Base-by-base conservation (phyloP, 768 basidiomycete genomes). In the Epithele typhae region DNA sequence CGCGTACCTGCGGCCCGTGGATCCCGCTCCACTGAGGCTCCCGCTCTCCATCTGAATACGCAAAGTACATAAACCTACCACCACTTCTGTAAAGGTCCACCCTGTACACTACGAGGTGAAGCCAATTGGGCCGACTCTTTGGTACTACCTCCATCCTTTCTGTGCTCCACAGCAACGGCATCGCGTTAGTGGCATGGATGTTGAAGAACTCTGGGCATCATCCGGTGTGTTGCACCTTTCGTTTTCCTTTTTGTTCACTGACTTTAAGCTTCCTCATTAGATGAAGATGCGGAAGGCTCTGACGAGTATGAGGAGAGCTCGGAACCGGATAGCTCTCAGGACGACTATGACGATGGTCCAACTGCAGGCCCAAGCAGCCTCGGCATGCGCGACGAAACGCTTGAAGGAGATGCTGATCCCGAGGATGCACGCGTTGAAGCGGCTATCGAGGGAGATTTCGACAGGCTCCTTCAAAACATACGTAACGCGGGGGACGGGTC, bases 391-490 rank as follows among this genome's bases (percentile, higher is more conserved):
- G 11, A 8, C 10, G 5, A 21, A 15, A 39, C 25, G 10, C 9
- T 17, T 3, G 4, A 22, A 5, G 37, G 19, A n/a, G 45, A 43
- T 5, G 48, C 33, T 9, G 43, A 45, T 2, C 46, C 45, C 14
- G 56, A 51, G 2, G 52, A 52, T 12, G 25, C 46, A 5, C 44
- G 44, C 8, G 58, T 48, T 0, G 66, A 72, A 43, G 57, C 51
- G 7, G 64, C 60, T 17, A 65, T 80, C 33, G 79, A 82, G 48
- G 81, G 77, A 0, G 79, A 83, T 57, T 82, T 84, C 53, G 78
- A 65, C 49, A 84, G 82, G 25, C 75, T 91, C 21, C 78, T 88
- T 4, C 72, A 78, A 49, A 77, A 76, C 37, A 86, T 90, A 45
- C 75, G 82, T 24, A 63, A 72, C 1, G 70, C 73, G 25, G 75